Base-by-base conservation (phyloP, 139 green algal species). In the Volvox africanus region DNA sequence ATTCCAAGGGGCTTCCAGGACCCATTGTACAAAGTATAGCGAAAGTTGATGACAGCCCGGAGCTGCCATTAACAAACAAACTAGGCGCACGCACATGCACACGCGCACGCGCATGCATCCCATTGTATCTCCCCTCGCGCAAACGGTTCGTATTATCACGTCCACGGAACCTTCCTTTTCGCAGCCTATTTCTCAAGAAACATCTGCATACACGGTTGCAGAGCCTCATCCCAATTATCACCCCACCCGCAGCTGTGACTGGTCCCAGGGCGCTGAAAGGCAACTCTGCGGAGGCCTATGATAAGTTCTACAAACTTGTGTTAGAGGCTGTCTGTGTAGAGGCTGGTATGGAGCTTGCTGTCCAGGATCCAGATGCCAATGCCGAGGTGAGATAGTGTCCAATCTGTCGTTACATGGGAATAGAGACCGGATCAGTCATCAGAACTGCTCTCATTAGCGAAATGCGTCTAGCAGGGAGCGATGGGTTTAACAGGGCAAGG, bases 261-360 rank as follows among this genome's bases (percentile, higher is more conserved):
- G 80, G 73, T 3, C 69, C 79, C 1, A 81, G 88, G 30, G 67
- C 71, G 80, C 88, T 87, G 17, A 61, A 85, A 33, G 88, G 89
- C 61, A 93, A 83, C 55, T 81, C 73, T 0, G 26, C 81, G 3
- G 83, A 87, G 12, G 87, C 89, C 22, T 94, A 93, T 36, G 90
- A 94, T 67, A 81, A 81, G 35, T 89, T 94, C 14, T 89, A 91
- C 68, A 36, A 80, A 11, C 76, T 87, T 6, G 81, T 95, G 68
- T 20, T 95, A 61, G 93, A 95, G 88, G 94, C 93, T 26, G 88
- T 94, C 28, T 91, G 84, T 28, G 67, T 92, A 65, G 67, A 89
- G 37, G 76, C 33, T n/a, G 69, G 90, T 71, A 88, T 95, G 88
- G 91, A 94, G 36, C 30, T 69, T 24, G 88, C 90, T 2, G 85